Evolutionary conservation across 805 yeast species (phyloP), one percentile per base, ranked within the genome.

Genomic region (Myxozyma kluyveri): DNA sequence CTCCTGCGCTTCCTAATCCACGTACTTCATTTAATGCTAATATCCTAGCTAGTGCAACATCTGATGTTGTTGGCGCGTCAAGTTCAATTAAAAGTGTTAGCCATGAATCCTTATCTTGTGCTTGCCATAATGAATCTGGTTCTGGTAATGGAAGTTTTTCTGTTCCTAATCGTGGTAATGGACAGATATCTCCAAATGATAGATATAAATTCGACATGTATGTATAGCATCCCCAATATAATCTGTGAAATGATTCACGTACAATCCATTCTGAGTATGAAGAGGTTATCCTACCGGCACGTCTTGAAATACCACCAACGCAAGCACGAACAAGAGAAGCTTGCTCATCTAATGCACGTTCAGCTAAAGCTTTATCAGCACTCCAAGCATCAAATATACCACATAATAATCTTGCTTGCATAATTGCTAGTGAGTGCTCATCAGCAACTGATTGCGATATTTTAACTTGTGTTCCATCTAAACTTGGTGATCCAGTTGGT

Each of bases 41-140:
- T 14, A 49, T 43, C 12, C 47, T 33, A 2, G 48, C 44, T 2
- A 49, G 48, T 17, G 52, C 45, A n/a, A 49, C 45, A 29, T 49
- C 52, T 5, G 48, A 43, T 7, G 48, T 49, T 29, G 47, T 21
- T 5, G 48, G 52, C 24, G 22, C 48, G 5, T 43, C 52, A 4
- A 32, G 29, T 18, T 9, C 37, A 10, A 24, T 18, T 27, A 49
- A 22, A 26, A 35, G 17, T 22, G 36, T 45, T 9, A 35, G 31
- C 52, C 52, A 49, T 19, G 48, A 26, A 7, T 37, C 23, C 38
- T 24, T 45, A 19, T 38, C 40, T 12, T 24, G 17, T 27, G 56
- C 60, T 27, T 54, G 56, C 65, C 65, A 61, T 5, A 54, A 42
- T 3, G 47, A 59, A 24, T 61, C 65, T 9, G 61, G 48, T 42